Conservation (phyloP, 176 grass and related monocot genomes). For the Themeda triandra region DNA sequence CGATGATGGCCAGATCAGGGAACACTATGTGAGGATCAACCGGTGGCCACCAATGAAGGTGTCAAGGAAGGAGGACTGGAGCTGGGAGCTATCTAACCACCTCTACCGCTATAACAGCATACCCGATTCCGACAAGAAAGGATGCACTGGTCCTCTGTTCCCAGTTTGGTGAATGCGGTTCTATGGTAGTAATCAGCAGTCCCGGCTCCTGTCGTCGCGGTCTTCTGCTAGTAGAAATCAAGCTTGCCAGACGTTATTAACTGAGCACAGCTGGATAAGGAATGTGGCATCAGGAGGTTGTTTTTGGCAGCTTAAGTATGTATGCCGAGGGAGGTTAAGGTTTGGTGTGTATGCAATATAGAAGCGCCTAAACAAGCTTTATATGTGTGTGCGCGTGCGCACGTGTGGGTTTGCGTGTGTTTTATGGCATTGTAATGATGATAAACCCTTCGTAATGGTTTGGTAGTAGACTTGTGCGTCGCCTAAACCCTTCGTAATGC, state of each 20-base stretch:
- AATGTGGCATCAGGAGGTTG: neutral
- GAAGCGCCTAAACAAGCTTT: neutral
- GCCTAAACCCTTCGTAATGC: neutral
- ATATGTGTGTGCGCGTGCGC: neutral
- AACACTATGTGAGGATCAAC: conserved; percentile 89
- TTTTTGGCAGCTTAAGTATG: neutral
- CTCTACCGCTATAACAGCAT: conserved; percentile 69
- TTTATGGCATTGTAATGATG: neutral
- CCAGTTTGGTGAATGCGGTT: conserved; percentile 69
- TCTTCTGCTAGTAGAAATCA: conserved; percentile 10
- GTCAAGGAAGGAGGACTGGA: conserved; percentile 75
- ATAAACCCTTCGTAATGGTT: neutral
- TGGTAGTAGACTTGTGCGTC: neutral
- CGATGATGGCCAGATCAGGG: conserved; percentile 55
- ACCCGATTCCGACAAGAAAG: conserved; percentile 63
- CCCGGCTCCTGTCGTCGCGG: neutral
- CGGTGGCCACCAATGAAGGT: conserved; percentile 67
- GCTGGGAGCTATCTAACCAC: conserved; percentile 82
- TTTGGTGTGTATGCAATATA: neutral
- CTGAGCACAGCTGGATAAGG: neutral
- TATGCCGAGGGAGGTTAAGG: neutral
- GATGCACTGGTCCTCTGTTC: conserved; percentile 74
- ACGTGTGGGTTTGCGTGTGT: neutral
- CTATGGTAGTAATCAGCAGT: neutral
- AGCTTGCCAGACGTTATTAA: neutral